Evolutionary conservation across 441 rosid genomes (phyloP).

Genomic region (Croton laevigatus): DNA sequence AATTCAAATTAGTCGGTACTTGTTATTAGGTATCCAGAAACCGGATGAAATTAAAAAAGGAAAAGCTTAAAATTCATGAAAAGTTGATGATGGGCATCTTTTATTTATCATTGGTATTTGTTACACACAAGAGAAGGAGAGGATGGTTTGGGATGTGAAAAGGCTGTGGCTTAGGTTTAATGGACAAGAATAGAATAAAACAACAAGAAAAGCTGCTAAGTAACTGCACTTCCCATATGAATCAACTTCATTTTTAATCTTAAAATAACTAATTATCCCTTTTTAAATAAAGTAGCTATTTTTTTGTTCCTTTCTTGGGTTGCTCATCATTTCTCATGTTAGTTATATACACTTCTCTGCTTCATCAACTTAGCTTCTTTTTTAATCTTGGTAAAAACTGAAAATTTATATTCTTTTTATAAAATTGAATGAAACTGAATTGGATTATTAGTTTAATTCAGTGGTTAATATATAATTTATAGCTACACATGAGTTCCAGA

Average conservation of each 20-base stretch:
- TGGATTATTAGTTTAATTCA: too few species aligned
- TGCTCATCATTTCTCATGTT: constrained; percentile 22
- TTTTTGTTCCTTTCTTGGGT: constrained; percentile 32
- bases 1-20: too few species aligned
- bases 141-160: neutral
- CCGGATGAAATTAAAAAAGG: too few species aligned
- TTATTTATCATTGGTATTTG: constrained; percentile 10
- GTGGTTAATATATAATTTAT: too few species aligned
- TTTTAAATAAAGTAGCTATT: constrained; percentile 13
- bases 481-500: too few species aligned
- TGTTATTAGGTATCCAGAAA: too few species aligned
- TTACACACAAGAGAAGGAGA: neutral
- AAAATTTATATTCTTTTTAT: neutral
- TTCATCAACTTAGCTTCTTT: constrained; percentile 22
- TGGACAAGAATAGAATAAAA: constrained; percentile 29
- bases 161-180: constrained; percentile 15
- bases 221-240: constrained; percentile 29
- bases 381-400: neutral
- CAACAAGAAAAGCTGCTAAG: constrained; percentile 18
- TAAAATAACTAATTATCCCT: constrained; percentile 5
- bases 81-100: constrained; percentile 30
- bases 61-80: constrained; percentile 9
- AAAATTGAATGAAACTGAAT: too few species aligned
- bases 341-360: constrained; percentile 21
- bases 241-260: constrained; percentile 14